Conservation (phyloP, 2,329 filamentous ascomycete species). For the Pyricularia pennisetigena region DNA sequence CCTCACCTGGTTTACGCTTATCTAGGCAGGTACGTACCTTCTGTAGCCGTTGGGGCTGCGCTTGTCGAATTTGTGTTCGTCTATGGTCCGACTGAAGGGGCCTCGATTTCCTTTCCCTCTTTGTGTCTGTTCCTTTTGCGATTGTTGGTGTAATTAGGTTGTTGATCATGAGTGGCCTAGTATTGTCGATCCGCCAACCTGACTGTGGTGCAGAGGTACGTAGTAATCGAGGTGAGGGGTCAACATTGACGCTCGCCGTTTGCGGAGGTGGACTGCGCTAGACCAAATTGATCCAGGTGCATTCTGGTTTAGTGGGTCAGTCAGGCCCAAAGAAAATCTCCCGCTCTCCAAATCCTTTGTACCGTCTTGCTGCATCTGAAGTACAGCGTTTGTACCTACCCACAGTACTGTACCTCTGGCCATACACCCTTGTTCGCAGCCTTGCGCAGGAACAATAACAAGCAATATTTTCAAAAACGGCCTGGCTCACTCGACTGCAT, state of each 20-base stretch:
- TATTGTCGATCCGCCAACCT: neutral
- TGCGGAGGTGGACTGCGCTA: neutral
- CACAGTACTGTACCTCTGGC: neutral
- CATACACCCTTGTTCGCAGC: neutral
- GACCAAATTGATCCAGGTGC: neutral
- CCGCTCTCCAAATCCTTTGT: too few relatives aligned
- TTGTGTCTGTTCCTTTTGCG: neutral
- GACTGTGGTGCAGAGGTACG: too few relatives aligned
- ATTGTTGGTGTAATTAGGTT: neutral
- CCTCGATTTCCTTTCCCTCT: neutral
- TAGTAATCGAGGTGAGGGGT: neutral
- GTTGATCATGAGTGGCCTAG: neutral
- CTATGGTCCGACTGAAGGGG: neutral
- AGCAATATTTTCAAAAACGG: neutral
- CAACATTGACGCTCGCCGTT: neutral
- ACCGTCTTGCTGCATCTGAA: neutral
- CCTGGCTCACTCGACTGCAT: neutral
- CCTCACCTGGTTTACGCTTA: neutral
- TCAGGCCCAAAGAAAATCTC: neutral
- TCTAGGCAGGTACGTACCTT: neutral
- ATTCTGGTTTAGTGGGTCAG: neutral
- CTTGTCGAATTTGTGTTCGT: neutral
- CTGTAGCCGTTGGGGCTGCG: neutral
- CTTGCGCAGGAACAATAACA: neutral
- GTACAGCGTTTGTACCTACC: too few relatives aligned